These are phyloP conservation scores for Chamaecrista fasciculata DNA, from an alignment of 306 rosid species.

Conservation along the genomic window DNA sequence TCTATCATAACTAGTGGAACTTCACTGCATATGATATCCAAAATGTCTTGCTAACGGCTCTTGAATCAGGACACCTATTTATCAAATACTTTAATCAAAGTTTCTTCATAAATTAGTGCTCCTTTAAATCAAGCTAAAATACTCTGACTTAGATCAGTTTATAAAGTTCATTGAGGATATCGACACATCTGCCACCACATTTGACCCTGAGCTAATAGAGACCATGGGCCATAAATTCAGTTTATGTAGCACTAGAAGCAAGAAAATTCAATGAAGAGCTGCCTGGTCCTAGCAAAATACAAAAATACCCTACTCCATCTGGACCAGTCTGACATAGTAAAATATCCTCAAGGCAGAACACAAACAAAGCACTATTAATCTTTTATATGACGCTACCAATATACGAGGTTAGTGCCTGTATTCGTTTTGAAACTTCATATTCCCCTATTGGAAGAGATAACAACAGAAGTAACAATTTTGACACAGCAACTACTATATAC, in stretches of 20 bases:
- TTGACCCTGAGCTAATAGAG: not conserved
- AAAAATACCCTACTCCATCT: not conserved
- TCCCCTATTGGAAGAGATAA: not conserved
- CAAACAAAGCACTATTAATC: not conserved
- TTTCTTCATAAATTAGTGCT: not conserved
- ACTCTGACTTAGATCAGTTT: not conserved
- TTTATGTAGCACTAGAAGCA: not conserved
- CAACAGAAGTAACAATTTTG: not conserved
- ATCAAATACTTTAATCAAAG: slow-evolving; percentile 1
- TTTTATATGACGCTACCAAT: not conserved
- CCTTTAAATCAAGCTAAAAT: slow-evolving; percentile 1
- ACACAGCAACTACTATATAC: not conserved
- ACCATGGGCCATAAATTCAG: slow-evolving; percentile 13
- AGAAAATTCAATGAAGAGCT: not conserved
- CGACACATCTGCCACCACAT: not conserved
- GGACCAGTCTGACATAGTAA: not conserved
- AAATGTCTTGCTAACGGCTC: slow-evolving; percentile 5
- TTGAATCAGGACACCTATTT: not conserved
- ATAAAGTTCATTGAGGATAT: not conserved
- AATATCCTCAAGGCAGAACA: not conserved
- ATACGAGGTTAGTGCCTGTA: not conserved
- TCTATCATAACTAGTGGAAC: slow-evolving; percentile 15
- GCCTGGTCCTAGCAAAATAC: not conserved
- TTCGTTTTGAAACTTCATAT: not conserved
- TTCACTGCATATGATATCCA: slow-evolving; percentile 7